Evolutionary conservation across 2,329 filamentous ascomycete species (phyloP).

Genomic region (Phialophora macrospora): DNA sequence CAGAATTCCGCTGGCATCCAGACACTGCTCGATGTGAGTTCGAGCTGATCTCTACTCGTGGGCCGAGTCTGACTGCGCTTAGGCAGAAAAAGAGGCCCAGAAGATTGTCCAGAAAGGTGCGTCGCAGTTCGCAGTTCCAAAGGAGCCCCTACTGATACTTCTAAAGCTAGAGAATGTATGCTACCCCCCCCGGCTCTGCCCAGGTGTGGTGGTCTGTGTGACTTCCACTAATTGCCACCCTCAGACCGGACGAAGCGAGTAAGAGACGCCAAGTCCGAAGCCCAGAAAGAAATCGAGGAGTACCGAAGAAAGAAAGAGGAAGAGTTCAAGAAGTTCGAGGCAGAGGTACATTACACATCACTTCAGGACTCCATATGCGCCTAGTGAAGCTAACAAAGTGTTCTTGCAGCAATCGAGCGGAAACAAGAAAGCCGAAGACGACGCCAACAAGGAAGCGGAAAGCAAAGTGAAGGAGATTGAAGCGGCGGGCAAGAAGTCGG

Average conservation of each 20-base stretch:
- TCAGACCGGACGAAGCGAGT: constrained; percentile 93
- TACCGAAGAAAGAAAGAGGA: constrained; percentile 89
- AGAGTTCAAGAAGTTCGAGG: constrained; percentile 93
- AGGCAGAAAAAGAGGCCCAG: constrained; percentile 98
- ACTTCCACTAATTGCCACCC: constrained; percentile 10
- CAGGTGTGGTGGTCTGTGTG: constrained; percentile 3
- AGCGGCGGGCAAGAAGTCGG: constrained; percentile 76
- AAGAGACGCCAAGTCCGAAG: constrained; percentile 93
- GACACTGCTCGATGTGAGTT: constrained; percentile 92
- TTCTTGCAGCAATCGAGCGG: constrained; percentile 79
- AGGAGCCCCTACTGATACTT: constrained; percentile 33
- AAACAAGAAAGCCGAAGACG: constrained; percentile 80
- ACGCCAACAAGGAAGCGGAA: constrained; percentile 81
- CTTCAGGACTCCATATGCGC: background rate
- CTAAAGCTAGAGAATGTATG: constrained; percentile 82
- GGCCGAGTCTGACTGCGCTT: constrained; percentile 32
- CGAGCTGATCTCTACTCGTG: background rate
- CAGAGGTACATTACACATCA: constrained; percentile 59
- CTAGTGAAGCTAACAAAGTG: background rate
- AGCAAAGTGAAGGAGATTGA: constrained; percentile 81
- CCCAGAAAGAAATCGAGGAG: constrained; percentile 95
- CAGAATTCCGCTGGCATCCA: constrained; percentile 99
- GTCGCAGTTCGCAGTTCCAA: background rate
- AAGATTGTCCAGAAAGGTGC: constrained; percentile 98
- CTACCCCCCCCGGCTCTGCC: constrained; percentile 17